Evolutionary conservation across 257 asterid genomes (phyloP).

Genomic region (Nyctanthes arbortristis): DNA sequence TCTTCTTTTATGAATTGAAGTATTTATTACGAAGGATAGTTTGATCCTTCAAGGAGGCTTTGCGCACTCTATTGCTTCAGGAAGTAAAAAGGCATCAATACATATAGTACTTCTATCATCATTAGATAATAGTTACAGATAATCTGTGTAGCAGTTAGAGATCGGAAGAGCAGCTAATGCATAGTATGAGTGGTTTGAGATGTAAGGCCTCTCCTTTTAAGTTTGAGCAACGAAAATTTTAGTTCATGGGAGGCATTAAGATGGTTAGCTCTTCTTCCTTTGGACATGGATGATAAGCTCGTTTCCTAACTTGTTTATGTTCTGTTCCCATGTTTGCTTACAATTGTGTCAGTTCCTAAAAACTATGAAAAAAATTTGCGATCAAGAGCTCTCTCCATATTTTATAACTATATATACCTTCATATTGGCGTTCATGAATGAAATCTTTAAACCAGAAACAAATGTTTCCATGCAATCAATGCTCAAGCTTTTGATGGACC

Average conservation of each 20-base stretch:
- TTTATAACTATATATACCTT: slow-evolving; percentile 78
- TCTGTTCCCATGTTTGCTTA: slow-evolving; percentile 78
- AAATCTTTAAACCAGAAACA: slow-evolving; percentile 80
- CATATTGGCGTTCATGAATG: slow-evolving; percentile 79
- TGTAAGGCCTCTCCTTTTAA: slow-evolving; percentile 66
- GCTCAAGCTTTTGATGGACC: slow-evolving; percentile 88
- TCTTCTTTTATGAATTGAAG: too few relatives aligned
- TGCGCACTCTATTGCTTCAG: slow-evolving; percentile 83
- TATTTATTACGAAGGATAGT: too few relatives aligned
- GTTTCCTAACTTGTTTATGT: slow-evolving; percentile 73
- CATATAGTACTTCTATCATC: slow-evolving; percentile 65
- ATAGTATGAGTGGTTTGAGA: slow-evolving; percentile 95
- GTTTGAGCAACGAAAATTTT: slow-evolving; percentile 46
- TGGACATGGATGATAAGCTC: slow-evolving; percentile 92
- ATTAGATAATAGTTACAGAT: slow-evolving; percentile 76
- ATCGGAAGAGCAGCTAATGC: slow-evolving; percentile 84
- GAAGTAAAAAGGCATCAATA: slow-evolving; percentile 76
- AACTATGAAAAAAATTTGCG: slow-evolving; percentile 70
- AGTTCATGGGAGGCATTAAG: slow-evolving; percentile 95
- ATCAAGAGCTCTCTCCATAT: slow-evolving; percentile 72
- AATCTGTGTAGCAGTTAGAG: slow-evolving; percentile 86
- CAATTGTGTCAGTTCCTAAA: slow-evolving; percentile 86
- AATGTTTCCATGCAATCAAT: slow-evolving; percentile 64
- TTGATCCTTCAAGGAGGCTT: slow-evolving; percentile 80
- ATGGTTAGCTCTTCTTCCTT: slow-evolving; percentile 84